Percentiles rank a stretch among this genome's conserved stretches.
phyloP scores from a whole-genome alignment of 495 filamentous ascomycete genomes.

The Daldinia concentrica region DNA sequence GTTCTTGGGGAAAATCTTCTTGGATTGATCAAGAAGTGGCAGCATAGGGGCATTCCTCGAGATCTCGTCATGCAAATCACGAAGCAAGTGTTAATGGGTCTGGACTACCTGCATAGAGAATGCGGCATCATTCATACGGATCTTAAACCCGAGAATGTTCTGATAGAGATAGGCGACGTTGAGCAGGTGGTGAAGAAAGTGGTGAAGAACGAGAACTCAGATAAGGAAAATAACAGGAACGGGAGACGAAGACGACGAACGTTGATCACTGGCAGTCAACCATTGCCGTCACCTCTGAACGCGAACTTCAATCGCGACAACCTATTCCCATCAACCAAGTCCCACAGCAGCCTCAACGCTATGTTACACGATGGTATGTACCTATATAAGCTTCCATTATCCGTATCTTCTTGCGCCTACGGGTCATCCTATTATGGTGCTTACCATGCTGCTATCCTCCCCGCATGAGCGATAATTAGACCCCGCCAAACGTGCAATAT shows the following conservation, averaged over 20 bases:
- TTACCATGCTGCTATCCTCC: constrained; percentile 3
- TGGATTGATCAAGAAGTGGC: constrained; percentile 97
- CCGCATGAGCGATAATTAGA: neutral
- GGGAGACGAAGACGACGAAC: constrained; percentile 91
- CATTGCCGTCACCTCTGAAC: constrained; percentile 93
- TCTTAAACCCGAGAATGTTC: constrained; percentile 95
- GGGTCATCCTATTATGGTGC: neutral
- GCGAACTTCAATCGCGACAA: constrained; percentile 85
- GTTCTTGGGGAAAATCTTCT: constrained; percentile 95
- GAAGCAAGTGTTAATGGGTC: constrained; percentile 93
- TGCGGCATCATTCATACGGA: constrained; percentile 99
- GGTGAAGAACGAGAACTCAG: constrained; percentile 82
- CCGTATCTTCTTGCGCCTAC: neutral
- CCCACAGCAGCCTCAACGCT: constrained; percentile 83
- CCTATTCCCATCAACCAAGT: constrained; percentile 72
- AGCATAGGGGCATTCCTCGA: constrained; percentile 96
- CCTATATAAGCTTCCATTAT: constrained; percentile 6
- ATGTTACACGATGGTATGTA: constrained; percentile 81
- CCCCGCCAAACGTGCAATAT: too few species aligned
- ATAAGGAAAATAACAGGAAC: constrained; percentile 92
- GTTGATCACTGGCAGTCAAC: constrained; percentile 96
- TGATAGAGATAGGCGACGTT: constrained; percentile 99
- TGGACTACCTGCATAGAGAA: constrained; percentile 96
- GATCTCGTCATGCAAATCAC: constrained; percentile 97
- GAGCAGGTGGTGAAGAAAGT: constrained; percentile 95